Evolutionary conservation across 345 rosid species (phyloP), one percentile per base, ranked within the genome.

Genomic region (Syzygium grande): DNA sequence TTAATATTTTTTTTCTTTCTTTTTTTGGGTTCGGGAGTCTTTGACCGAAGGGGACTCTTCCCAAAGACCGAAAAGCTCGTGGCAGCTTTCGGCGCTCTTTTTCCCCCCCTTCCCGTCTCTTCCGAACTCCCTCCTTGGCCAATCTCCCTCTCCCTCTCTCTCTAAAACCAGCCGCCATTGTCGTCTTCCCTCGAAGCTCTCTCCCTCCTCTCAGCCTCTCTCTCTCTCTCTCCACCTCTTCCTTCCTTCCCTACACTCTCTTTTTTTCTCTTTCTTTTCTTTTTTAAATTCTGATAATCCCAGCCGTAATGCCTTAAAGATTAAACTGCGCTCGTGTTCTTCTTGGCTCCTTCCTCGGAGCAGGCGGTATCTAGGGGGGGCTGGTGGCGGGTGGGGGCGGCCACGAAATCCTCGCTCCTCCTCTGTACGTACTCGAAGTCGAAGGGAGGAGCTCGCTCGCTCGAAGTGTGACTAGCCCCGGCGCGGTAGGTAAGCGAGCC

Each of bases 61-160:
- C 41, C 78, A 11, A 73, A 38, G 23, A 38, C 80, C 49, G 79
- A 65, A 65, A 16, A 30, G 22, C 78, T 65, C 79, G 79, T 5
- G 80, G 49, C 88, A 79, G 88, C 88, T 87, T 87, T 56, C 88
- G 88, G 79, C 85, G 85, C 88, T 54, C 52, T 13, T 30, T 43
- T 23, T 46, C 34, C 12, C 27, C 7, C 65, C 46, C 41, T 85
- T 86, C 7, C 30, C 30, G 19, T 49, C 83, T 84, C 52, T 84
- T 85, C 87, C 52, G 79, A 51, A 65, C 51, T 79, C 38, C 46
- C 46, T 43, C 46, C 46, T 1, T 43, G 52, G 30, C 53, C 17
- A 43, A 27, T 34, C 17, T 29, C 49, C 52, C 51, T 12, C 41
- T 38, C 17, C 52, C 54, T 83, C 84, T 43, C 29, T 51, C 52